A percentile compares a stretch with the other conserved stretches of the same genome.
These are phyloP conservation scores for Purpureocillium takamizusanense DNA, from an alignment of 2,329 filamentous ascomycete species.

Conservation along the genomic window DNA sequence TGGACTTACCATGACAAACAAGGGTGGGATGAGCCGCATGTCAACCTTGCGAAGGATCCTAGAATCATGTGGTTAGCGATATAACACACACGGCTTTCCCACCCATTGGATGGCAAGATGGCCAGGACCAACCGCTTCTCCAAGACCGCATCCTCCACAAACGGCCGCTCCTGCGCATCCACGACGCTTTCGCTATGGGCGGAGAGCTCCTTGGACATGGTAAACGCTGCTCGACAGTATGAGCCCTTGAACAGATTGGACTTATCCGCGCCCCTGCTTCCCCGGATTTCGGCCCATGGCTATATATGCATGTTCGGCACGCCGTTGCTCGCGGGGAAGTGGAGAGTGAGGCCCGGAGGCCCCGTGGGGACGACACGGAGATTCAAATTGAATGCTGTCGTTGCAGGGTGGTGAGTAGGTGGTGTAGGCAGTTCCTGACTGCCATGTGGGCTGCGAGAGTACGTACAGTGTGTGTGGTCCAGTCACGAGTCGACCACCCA, in stretches of 20 bases:
- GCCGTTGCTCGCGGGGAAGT: no score
- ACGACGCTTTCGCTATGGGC: neutral
- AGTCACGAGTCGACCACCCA: no score
- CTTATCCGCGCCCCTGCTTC: neutral
- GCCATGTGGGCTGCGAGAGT: no score
- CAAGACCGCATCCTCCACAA: constrained; percentile 1
- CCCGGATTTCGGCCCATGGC: no score
- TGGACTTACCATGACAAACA: constrained; percentile 3
- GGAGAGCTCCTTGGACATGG: constrained; percentile 1
- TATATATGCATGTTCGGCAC: no score
- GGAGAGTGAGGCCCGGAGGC: no score
- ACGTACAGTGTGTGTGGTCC: no score
- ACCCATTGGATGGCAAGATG: no score
- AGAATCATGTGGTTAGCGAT: neutral
- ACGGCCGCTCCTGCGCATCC: neutral
- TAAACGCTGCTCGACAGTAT: neutral
- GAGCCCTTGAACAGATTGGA: neutral
- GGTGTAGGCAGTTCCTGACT: no score
- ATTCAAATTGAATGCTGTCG: no score
- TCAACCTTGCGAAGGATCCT: constrained; percentile 3
- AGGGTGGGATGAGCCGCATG: constrained; percentile 1
- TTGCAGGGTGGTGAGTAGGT: no score
- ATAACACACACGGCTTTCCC: neutral
- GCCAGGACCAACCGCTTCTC: constrained; percentile 3
- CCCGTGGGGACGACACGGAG: no score